Percentiles rank a stretch among this genome's conserved stretches.
phyloP scores from a whole-genome alignment of 192 early-diverging fungal species.

The Piromyces finnis region DNA sequence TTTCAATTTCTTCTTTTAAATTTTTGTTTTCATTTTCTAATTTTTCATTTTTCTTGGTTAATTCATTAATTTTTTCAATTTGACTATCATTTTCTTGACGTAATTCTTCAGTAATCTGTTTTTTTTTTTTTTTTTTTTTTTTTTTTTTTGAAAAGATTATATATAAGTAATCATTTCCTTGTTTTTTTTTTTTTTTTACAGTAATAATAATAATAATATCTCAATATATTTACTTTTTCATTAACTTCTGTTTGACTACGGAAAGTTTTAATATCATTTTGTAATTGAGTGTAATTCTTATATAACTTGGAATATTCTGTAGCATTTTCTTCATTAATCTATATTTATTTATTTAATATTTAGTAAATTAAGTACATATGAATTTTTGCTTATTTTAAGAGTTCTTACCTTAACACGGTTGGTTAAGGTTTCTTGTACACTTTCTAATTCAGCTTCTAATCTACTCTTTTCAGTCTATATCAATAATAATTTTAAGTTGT shows the following conservation, averaged over 20 bases:
- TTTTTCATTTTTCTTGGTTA: neutral
- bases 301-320: neutral
- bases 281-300: neutral
- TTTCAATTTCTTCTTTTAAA: neutral
- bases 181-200: too few relatives aligned
- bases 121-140: too few relatives aligned
- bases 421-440: neutral
- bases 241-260: neutral
- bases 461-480: neutral
- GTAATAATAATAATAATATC: too few relatives aligned
- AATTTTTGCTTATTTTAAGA: too few relatives aligned
- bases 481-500: neutral
- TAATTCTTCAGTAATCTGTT: neutral
- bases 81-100: neutral
- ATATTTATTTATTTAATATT: neutral
- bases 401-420: neutral
- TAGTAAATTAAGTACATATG: too few relatives aligned
- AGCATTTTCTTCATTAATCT: neutral
- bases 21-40: neutral
- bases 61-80: neutral
- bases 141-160: too few relatives aligned
- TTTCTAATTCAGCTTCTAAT: neutral
- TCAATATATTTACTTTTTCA: neutral
- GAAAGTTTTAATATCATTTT: neutral
- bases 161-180: too few relatives aligned